Evolutionary conservation across 306 rosid genomes (phyloP), one percentile per base, ranked within the genome.

Genomic region (Heteromeles arbutifolia): DNA sequence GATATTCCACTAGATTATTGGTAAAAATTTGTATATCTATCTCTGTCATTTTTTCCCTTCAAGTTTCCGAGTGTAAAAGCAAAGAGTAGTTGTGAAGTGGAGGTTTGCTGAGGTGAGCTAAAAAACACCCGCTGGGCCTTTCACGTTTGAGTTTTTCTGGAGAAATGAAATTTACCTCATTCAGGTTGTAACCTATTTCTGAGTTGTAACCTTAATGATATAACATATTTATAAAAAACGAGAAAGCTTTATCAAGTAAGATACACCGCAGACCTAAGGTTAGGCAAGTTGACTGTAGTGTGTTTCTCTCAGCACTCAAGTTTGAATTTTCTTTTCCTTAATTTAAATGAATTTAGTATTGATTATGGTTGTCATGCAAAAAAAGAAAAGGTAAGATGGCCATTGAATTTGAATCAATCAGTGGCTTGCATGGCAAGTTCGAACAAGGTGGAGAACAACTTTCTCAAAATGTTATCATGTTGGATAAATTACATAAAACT

Each of bases 111-210:
- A 37, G 85, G 82, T 82, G 76, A 61, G 74, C 82, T 62, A 63
- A 63, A 50, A 69, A 63, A 73, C 67, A 73, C 85, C 85, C 85
- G 85, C 79, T 29, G 37, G 41, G 70, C 77, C 79, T 69, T 58
- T 58, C 78, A 56, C 64, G 6, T 69, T 74, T 9, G 43, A n/a
- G 71, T 28, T 34, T 48, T 53, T 67, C 24, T 58, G 61, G 39
- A 44, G 39, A 37, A 37, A 34, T 44, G 56, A n/a, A 8, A 37
- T 26, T 58, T 52, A 8, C 65, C 58, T 29, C 63, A 8, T 72
- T 54, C 34, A 21, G 34, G 77, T 28, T 53, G 54, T 34, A 67
- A 50, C 67, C n/a, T 6, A 61, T 66, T 66, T 66, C 53, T 50
- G 10, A 21, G 56, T 78, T 72, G 73, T 63, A 63, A 15, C 15